phyloP scores from a whole-genome alignment of 1,139 yeast species.

The Candida labiduridarum region DNA sequence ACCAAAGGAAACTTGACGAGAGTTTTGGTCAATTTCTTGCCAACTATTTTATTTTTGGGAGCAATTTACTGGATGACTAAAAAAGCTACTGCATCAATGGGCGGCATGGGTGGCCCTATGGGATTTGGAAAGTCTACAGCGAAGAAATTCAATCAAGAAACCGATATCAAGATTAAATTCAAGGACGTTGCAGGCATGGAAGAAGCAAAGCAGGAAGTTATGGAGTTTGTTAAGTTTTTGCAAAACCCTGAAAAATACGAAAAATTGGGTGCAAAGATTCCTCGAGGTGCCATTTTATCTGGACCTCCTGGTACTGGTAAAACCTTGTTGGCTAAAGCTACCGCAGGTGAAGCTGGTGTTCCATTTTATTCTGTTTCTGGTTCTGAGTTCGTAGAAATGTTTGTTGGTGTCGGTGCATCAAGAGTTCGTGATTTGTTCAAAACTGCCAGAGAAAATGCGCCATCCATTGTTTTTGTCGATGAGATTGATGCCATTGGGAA shows the following conservation, averaged over 20 bases:
- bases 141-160: conserved; percentile 87
- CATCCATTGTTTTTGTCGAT: conserved; percentile 91
- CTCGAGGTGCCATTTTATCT: conserved; percentile 94
- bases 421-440: conserved; percentile 93
- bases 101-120: conserved; percentile 66
- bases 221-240: conserved; percentile 94
- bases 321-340: conserved; percentile 94
- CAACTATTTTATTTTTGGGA: conserved; percentile 82
- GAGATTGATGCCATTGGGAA: conserved; percentile 99
- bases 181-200: conserved; percentile 96
- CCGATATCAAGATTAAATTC: conserved; percentile 84
- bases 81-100: conserved; percentile 48
- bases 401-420: conserved; percentile 98
- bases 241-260: conserved; percentile 89
- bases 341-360: conserved; percentile 98
- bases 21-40: conserved; percentile 69
- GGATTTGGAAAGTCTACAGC: conserved; percentile 89
- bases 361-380: conserved; percentile 95
- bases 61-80: conserved; percentile 79
- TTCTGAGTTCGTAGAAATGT: conserved; percentile 98
- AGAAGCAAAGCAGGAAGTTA: conserved; percentile 96
- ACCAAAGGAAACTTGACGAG: conserved; percentile 67
- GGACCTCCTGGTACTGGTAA: conserved; percentile 99
- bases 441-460: conserved; percentile 91
- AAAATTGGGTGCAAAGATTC: conserved; percentile 92